Base-by-base conservation (phyloP, 306 rosid species). In the Medicago lupulina region DNA sequence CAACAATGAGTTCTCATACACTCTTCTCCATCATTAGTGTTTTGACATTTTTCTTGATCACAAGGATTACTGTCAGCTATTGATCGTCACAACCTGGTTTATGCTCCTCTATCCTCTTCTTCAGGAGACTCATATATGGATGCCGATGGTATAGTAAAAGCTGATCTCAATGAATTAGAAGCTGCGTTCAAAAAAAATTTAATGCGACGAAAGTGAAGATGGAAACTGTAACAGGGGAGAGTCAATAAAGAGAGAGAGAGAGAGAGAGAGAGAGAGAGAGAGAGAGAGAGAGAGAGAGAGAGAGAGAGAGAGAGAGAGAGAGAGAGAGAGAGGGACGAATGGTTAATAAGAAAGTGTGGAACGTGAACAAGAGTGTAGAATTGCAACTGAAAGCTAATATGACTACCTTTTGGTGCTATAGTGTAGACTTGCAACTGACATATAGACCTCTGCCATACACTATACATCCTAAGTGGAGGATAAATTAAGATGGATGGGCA, bases 401-500 rank as follows among this genome's bases (percentile, higher is more conserved):
- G 7, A 57, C 38, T 3, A 8, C 2, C 19, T 19, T 40, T 68
- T 44, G 59, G 47, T 46, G 41, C 70, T 28, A 2, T 15, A 18
- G 10, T 59, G 8, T 25, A 23, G 65, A 59, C 25, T 59, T 55
- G 34, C 62, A 19, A 55, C 62, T 55, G 18, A 19, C 60, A 59
- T 55, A 44, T 55, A 44, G 14, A 58, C 25, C n/a, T 43, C 68
- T 34, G 2, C 15, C 63, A 58, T 34, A 18, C 41, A 36, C 63
- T 4, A 66, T 66, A 66, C 71, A 66, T 50, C 63, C 70, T 1
- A 25, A 47, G 62, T 47, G 51, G 41, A 18, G 72, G 72, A 50
- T 61, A 78, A 47, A 38, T n/a, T 71, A 63, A 47, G 73, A 62
- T 46, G 66, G 66, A 4, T 62, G 58, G 62, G 17, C 73, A 71